A percentile compares a stretch with the other conserved stretches of the same genome.
Evolutionary conservation across 345 rosid genomes (phyloP).

Genomic region (Salix purpurea): DNA sequence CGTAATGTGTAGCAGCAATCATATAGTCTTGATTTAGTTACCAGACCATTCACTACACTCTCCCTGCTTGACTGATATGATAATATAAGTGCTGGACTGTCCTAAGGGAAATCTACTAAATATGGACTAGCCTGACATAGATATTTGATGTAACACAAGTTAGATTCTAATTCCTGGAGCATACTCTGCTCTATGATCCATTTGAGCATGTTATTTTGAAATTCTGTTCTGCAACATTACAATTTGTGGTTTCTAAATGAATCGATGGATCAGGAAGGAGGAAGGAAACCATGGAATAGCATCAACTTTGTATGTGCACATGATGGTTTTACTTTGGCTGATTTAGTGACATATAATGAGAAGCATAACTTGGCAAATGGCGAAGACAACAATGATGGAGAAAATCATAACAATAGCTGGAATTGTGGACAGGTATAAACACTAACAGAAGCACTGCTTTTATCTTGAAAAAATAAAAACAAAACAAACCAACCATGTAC

Average conservation of each 20-base stretch:
- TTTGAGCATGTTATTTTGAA: not conserved
- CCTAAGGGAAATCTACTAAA: not conserved
- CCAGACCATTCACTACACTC: not conserved
- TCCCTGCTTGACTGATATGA: not conserved
- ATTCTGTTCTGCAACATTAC: not conserved
- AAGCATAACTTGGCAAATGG: conserved; percentile 93
- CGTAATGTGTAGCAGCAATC: not conserved
- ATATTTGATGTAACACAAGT: not conserved
- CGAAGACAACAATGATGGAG: conserved; percentile 94
- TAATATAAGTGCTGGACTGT: not conserved
- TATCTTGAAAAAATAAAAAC: not conserved
- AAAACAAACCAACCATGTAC: not conserved
- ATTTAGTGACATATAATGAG: conserved; percentile 76
- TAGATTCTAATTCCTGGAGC: not conserved
- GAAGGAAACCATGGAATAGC: conserved; percentile 96
- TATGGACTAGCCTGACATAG: not conserved
- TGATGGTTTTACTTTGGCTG: conserved; percentile 90
- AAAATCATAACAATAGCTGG: conserved; percentile 90
- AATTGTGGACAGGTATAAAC: conserved; percentile 83
- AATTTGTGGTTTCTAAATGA: conserved; percentile 15
- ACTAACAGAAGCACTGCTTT: not conserved
- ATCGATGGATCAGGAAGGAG: conserved; percentile 61
- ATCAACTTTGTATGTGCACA: conserved; percentile 91
- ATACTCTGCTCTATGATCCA: not conserved
- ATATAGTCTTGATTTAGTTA: not conserved